Percentiles rank a stretch among this genome's conserved stretches.
Evolutionary conservation across 169 alveolate genomes (phyloP).

Genomic region (Eimeria acervulina): DNA sequence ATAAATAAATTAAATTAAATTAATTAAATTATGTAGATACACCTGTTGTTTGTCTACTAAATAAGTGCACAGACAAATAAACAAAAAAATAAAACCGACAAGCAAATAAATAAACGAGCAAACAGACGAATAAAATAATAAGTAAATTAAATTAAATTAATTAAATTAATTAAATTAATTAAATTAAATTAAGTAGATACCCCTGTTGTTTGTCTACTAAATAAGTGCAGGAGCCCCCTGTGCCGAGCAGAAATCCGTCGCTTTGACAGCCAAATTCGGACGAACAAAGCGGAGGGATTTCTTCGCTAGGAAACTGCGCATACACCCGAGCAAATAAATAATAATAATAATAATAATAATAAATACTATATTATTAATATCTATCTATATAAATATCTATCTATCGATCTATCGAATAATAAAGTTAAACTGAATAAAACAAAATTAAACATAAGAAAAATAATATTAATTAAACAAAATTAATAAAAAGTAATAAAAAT

Average conservation of each 20-base stretch:
- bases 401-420: no score
- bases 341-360: background rate
- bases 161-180: background rate
- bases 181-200: background rate
- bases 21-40: no score
- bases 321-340: background rate
- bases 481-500: background rate
- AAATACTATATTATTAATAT: no score
- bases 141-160: background rate
- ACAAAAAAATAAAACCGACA: no score
- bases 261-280: slow-evolving; percentile 90
- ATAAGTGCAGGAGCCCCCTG: slow-evolving; percentile 76
- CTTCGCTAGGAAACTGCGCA: slow-evolving; percentile 91
- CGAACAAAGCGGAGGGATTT: slow-evolving; percentile 89
- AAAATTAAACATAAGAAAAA: background rate
- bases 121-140: background rate
- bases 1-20: no score
- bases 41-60: no score
- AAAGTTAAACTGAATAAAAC: no score
- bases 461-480: background rate
- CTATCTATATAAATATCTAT: no score
- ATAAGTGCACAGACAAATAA: no score
- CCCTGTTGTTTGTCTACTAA: slow-evolving; percentile 17
- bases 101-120: no score
- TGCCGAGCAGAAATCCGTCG: slow-evolving; percentile 79